phyloP scores from a whole-genome alignment of 805 yeast genomes.

The Sugiyamaella boreocaroliniensis region DNA sequence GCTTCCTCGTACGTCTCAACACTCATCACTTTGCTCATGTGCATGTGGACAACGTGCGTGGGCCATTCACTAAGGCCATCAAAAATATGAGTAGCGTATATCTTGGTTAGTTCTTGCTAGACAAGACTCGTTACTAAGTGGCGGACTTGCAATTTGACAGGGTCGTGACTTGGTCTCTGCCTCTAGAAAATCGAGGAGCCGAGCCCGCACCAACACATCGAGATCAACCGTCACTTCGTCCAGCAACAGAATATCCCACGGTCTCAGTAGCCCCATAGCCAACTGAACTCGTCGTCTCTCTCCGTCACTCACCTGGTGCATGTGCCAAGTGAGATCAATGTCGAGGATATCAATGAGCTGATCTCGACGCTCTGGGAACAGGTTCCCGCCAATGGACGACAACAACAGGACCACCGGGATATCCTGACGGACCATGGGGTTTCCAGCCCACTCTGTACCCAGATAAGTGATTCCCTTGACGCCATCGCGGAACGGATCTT shows the following conservation, averaged over 20 bases:
- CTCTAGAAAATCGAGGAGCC: conserved; percentile 62
- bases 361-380: conserved; percentile 69
- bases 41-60: conserved; percentile 70
- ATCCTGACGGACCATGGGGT: conserved; percentile 83
- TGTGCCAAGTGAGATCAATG: conserved; percentile 82
- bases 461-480: conserved; percentile 54
- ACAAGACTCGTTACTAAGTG: neutral
- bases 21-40: conserved; percentile 49
- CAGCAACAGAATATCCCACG: conserved; percentile 80
- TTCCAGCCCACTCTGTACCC: conserved; percentile 97
- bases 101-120: conserved; percentile 3
- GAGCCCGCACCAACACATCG: conserved; percentile 82
- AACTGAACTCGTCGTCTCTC: conserved; percentile 91
- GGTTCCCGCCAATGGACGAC: conserved; percentile 76
- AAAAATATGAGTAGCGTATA: conserved; percentile 89
- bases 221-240: conserved; percentile 97
- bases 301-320: conserved; percentile 90
- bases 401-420: conserved; percentile 78
- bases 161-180: conserved; percentile 64
- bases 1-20: conserved; percentile 16
- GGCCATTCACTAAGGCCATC: conserved; percentile 95
- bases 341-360: conserved; percentile 69
- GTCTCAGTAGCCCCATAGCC: conserved; percentile 85
- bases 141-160: conserved; percentile 55
- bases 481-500: conserved; percentile 76